Evolutionary conservation across 2,329 filamentous ascomycete genomes (phyloP).

Genomic region (Penicillium sclerotiorum): DNA sequence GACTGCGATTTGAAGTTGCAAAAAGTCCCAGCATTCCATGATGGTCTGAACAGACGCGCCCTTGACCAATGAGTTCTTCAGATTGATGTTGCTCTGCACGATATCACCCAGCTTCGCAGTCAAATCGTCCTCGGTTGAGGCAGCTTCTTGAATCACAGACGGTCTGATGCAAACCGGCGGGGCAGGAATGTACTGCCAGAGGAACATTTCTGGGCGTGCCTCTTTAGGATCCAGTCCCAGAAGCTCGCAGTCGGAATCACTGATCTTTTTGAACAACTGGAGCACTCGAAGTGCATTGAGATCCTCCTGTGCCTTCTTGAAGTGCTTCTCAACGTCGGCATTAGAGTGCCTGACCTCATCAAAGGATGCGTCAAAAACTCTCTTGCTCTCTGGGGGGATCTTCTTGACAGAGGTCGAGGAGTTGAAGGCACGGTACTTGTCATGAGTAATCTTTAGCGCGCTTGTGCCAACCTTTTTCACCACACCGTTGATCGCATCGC

Average conservation of each 20-base stretch:
- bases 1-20: constrained; percentile 93
- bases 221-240: constrained; percentile 85
- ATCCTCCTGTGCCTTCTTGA: constrained; percentile 91
- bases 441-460: constrained; percentile 91
- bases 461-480: constrained; percentile 81
- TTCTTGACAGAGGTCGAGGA: constrained; percentile 87
- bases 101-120: constrained; percentile 98
- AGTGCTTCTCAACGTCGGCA: constrained; percentile 82
- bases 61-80: constrained; percentile 78
- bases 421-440: constrained; percentile 87
- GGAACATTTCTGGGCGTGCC: constrained; percentile 90
- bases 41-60: constrained; percentile 85
- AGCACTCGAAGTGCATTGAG: constrained; percentile 85
- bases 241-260: constrained; percentile 82
- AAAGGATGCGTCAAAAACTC: constrained; percentile 84
- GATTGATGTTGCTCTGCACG: constrained; percentile 84
- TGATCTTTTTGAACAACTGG: constrained; percentile 88
- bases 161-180: constrained; percentile 93
- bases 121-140: constrained; percentile 94
- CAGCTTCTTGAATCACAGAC: constrained; percentile 88
- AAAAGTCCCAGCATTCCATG: constrained; percentile 98
- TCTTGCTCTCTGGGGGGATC: constrained; percentile 76
- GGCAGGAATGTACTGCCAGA: constrained; percentile 95
- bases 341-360: constrained; percentile 75
- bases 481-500: constrained; percentile 80